Base-by-base conservation (phyloP, 169 alveolate genomes). In the Eimeria tenella region DNA sequence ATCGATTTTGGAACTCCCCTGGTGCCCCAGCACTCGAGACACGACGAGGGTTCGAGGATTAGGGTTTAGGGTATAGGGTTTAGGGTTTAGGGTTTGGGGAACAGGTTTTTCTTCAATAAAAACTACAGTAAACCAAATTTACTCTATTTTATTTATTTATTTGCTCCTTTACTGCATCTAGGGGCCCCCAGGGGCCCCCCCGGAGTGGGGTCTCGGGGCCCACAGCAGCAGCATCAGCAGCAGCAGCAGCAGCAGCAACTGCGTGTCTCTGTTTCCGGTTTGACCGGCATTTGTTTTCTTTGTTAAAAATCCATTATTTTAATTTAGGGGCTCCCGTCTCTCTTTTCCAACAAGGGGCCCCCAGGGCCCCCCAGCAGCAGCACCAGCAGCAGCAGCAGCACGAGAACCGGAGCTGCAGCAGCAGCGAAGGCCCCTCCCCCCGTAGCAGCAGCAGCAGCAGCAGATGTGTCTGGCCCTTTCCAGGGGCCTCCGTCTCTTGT, bases 191-290 rank as follows among this genome's bases (percentile, higher is more conserved):
- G 9, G n/a, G 74, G 74, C 74, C 74, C n/a, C 7, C 9, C 42
- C 7, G 74, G 25, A 63, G 74, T 63, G 74, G 23, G 74, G 74
- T 63, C 17, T 63, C n/a, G n/a, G 74, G 74, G 74, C 42, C 23
- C n/a, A 2, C 42, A 31, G 42, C 42, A 11, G 17, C 74, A 19
- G 74, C 65, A 56, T 13, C 82, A 21, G 82, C 82, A 21, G 82
- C 82, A 71, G 82, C 82, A 71, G 52, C 82, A 71, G 82, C 82
- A 71, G 82, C 82, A 71, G 82, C 82, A 71, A 10, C 49, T 71
- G 17, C 23, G 23, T 25, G n/a, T 63, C 17, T 17, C 10, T 63
- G 13, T 63, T 63, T 63, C 17, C 21, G 1, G 2, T 63, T 63
- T 63, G 9, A 13, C 21, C 17, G 2, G 17, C 23, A 10, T 63